phyloP scores from a whole-genome alignment of 805 yeast genomes.

The Pichia kluyveri region DNA sequence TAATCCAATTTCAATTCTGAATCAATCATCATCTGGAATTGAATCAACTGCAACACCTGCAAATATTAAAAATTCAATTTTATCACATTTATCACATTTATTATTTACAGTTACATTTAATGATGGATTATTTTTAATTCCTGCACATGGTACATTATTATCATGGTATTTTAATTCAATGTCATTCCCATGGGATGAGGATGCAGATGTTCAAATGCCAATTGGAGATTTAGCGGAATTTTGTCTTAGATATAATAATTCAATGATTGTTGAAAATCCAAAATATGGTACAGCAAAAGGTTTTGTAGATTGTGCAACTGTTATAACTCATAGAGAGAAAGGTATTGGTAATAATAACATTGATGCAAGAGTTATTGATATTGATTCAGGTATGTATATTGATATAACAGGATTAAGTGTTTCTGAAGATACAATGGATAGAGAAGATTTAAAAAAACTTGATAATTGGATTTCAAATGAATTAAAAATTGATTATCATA shows the following conservation, averaged over 20 bases:
- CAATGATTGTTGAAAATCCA: slow-evolving; percentile 32
- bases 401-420: slow-evolving; percentile 61
- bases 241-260: slow-evolving; percentile 34
- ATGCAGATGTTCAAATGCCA: slow-evolving; percentile 42
- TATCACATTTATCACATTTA: slow-evolving; percentile 12
- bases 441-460: not conserved
- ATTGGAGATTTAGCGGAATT: slow-evolving; percentile 39
- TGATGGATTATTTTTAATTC: slow-evolving; percentile 28
- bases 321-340: slow-evolving; percentile 34
- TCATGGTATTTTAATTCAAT: slow-evolving; percentile 43
- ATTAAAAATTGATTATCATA: too few species aligned
- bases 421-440: slow-evolving; percentile 23
- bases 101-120: slow-evolving; percentile 36
- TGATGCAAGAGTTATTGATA: slow-evolving; percentile 64
- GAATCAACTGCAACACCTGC: not conserved
- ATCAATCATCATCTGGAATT: not conserved
- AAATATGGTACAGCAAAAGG: slow-evolving; percentile 23
- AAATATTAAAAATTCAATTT: slow-evolving; percentile 9
- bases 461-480: not conserved
- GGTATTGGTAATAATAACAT: slow-evolving; percentile 56
- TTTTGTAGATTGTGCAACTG: slow-evolving; percentile 31
- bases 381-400: slow-evolving; percentile 59
- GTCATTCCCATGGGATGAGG: slow-evolving; percentile 47
- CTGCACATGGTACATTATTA: slow-evolving; percentile 30
- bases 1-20: slow-evolving; percentile 6